phyloP scores from a whole-genome alignment of 495 filamentous ascomycete species.

The Symbiotaphrina buchneri region DNA sequence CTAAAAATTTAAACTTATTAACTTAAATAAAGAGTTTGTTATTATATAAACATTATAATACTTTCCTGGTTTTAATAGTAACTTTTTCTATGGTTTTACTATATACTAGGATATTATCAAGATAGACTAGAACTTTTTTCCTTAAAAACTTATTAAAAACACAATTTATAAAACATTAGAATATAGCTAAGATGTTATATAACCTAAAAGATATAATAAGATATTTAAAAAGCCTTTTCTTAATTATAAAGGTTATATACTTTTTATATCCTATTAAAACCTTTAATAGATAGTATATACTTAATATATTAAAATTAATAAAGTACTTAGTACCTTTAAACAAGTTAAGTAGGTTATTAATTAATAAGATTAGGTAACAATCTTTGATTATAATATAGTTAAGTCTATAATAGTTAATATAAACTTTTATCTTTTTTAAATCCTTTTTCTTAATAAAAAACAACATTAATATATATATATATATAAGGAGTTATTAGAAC shows the following conservation, averaged over 20 bases:
- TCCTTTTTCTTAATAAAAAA: background rate
- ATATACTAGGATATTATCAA: slow-evolving; percentile 1
- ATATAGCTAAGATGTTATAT: background rate
- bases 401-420: background rate
- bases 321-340: background rate
- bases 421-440: background rate
- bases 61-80: slow-evolving; percentile 1
- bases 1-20: slow-evolving; percentile 5
- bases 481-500: background rate
- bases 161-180: background rate
- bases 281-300: background rate
- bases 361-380: background rate
- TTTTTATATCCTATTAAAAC: background rate
- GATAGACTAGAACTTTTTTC: background rate
- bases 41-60: slow-evolving; percentile 4
- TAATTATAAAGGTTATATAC: too few species aligned
- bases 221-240: too few species aligned
- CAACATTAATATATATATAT: too few species aligned
- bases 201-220: too few species aligned
- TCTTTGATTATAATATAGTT: background rate
- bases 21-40: too few species aligned
- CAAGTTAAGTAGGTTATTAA: background rate
- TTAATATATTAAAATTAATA: background rate
- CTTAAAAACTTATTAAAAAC: background rate
- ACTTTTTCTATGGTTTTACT: background rate